Percentiles rank a stretch among this genome's conserved stretches.
phyloP scores from a whole-genome alignment of 2,329 filamentous ascomycete species.

The Stachybotrys chartarum region DNA sequence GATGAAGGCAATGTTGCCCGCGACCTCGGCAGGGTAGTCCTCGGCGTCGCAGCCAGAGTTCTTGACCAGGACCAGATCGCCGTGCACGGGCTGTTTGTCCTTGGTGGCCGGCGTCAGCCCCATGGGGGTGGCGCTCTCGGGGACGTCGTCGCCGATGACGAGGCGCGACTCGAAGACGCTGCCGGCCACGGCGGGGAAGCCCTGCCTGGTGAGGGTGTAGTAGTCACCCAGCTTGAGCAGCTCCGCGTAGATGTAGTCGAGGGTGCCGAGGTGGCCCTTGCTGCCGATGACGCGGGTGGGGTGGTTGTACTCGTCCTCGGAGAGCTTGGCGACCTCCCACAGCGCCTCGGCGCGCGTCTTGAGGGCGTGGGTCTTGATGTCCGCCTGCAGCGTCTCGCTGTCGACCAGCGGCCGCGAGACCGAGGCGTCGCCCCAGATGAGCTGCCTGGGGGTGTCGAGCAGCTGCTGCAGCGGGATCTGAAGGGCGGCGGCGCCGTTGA shows the following conservation, averaged over 20 bases:
- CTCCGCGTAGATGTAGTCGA: slow-evolving; percentile 54
- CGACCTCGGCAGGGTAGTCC: slow-evolving; percentile 54
- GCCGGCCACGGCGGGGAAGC: slow-evolving; percentile 55
- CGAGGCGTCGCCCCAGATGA: slow-evolving; percentile 6
- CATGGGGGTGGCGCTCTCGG: slow-evolving; percentile 48
- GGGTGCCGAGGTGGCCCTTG: slow-evolving; percentile 54
- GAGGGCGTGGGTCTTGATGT: slow-evolving; percentile 49
- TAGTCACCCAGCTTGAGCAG: slow-evolving; percentile 50
- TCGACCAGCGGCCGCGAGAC: slow-evolving; percentile 35
- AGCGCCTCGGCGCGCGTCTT: slow-evolving; percentile 53
- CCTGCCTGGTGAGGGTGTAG: slow-evolving; percentile 56
- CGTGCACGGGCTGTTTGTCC: slow-evolving; percentile 50
- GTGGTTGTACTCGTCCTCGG: slow-evolving; percentile 54
- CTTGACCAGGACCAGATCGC: slow-evolving; percentile 50
- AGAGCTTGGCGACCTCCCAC: slow-evolving; percentile 53
- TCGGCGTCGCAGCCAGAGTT: slow-evolving; percentile 56
- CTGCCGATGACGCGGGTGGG: slow-evolving; percentile 67
- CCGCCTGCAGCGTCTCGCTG: slow-evolving; percentile 47
- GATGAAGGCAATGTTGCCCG: slow-evolving; percentile 63
- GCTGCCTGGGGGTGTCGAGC: slow-evolving; percentile 3
- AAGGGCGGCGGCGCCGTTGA: slow-evolving; percentile 16
- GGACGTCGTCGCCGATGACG: slow-evolving; percentile 45
- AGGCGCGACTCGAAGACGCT: slow-evolving; percentile 52
- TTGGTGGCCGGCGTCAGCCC: slow-evolving; percentile 60
- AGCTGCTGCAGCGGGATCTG: slow-evolving; percentile 14